A percentile compares a stretch with the other conserved stretches of the same genome.
Conservation (phyloP, 2,329 filamentous ascomycete genomes). For the Cryphonectria naterciae region DNA sequence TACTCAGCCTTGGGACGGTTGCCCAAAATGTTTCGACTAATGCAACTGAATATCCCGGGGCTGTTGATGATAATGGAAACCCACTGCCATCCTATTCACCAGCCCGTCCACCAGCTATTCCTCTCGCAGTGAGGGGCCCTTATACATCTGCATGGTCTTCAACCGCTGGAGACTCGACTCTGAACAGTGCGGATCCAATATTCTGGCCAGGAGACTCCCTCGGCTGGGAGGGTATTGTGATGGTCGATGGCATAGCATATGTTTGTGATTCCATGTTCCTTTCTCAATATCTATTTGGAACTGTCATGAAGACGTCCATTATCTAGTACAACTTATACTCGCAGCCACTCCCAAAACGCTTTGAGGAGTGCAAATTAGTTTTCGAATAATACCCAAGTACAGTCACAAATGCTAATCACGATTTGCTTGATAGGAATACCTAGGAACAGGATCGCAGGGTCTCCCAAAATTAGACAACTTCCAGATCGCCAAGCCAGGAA, state of each 20-base stretch:
- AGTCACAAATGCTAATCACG: neutral
- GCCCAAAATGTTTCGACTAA: constrained; percentile 7
- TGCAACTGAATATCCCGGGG: neutral
- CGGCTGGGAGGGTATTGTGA: constrained; percentile 32
- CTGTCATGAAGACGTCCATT: neutral
- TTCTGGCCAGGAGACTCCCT: constrained; percentile 27
- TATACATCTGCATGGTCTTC: constrained; percentile 61
- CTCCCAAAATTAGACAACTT: constrained; percentile 40
- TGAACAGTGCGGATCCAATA: constrained; percentile 70
- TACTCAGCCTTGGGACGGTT: neutral
- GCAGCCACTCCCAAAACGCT: neutral
- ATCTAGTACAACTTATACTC: neutral
- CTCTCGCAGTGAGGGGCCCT: constrained; percentile 57
- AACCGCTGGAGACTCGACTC: constrained; percentile 69
- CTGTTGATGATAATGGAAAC: constrained; percentile 21
- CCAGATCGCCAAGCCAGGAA: constrained; percentile 26
- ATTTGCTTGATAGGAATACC: constrained; percentile 34
- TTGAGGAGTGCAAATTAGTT: neutral
- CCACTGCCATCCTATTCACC: constrained; percentile 36
- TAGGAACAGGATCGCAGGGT: constrained; percentile 48
- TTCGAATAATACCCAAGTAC: neutral
- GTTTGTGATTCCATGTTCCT: neutral
- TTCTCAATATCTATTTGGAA: neutral
- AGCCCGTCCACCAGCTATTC: constrained; percentile 42
- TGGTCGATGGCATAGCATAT: constrained; percentile 39